Percentiles rank a stretch among this genome's conserved stretches.
Conservation (phyloP, 116 monocot genomes). For the Phalaenopsis hybrid region DNA sequence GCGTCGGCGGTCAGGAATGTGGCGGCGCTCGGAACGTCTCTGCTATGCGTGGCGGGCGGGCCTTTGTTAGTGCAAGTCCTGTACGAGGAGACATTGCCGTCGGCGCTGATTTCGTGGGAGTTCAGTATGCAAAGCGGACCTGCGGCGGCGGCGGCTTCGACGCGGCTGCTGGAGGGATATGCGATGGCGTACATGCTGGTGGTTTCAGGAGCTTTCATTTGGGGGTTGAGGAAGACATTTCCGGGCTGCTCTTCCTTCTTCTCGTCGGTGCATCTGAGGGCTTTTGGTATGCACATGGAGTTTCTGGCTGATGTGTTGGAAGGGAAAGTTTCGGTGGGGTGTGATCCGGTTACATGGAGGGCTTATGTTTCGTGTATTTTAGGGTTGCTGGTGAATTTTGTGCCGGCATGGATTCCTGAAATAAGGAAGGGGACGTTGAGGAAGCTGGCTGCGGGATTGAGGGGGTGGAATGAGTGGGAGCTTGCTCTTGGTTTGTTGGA, state of each 20-base stretch:
- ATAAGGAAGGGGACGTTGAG: conserved; percentile 45
- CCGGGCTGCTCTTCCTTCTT: conserved; percentile 13
- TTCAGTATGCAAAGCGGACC: not conserved
- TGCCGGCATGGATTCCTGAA: conserved; percentile 55
- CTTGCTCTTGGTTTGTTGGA: conserved; percentile 66
- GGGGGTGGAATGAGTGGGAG: conserved; percentile 67
- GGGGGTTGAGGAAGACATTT: conserved; percentile 45
- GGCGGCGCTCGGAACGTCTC: not conserved
- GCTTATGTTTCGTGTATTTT: conserved; percentile 66
- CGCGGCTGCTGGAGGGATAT: conserved; percentile 63
- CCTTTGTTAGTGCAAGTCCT: conserved; percentile 55
- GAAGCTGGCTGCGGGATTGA: conserved; percentile 50
- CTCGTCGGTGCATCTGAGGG: conserved; percentile 21
- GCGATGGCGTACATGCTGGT: conserved; percentile 68
- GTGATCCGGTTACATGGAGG: conserved; percentile 60
- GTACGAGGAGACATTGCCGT: conserved; percentile 76
- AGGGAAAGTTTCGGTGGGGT: conserved; percentile 51
- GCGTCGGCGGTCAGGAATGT: not conserved
- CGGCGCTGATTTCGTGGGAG: conserved; percentile 33
- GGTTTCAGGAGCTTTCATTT: conserved; percentile 45
- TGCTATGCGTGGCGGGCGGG: conserved; percentile 42
- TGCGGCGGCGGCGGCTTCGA: conserved; percentile 19
- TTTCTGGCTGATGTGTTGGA: conserved; percentile 51
- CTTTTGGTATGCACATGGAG: conserved; percentile 51
- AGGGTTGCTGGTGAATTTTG: conserved; percentile 49